Conservation (phyloP, 148 eudicot species). For the Selenicereus undatus region DNA sequence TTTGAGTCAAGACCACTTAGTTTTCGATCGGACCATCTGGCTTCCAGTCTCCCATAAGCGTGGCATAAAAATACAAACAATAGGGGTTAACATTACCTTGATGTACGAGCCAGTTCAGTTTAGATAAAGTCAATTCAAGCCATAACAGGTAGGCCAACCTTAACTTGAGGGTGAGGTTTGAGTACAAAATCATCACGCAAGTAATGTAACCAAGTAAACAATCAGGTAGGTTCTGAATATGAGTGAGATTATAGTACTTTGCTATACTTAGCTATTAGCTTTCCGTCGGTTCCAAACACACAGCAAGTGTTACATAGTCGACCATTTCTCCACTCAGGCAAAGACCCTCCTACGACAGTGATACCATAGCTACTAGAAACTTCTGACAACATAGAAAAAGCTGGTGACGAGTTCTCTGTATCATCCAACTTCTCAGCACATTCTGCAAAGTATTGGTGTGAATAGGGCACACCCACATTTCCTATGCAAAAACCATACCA, state of each 20-base stretch:
- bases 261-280: conserved; percentile 46
- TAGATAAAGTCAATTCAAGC: too few relatives aligned
- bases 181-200: too few relatives aligned
- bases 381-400: conserved; percentile 41
- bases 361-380: conserved; percentile 31
- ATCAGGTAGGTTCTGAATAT: neutral
- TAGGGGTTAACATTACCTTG: too few relatives aligned
- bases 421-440: conserved; percentile 36
- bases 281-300: conserved; percentile 52
- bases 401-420: conserved; percentile 29
- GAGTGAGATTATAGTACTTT: conserved; percentile 34
- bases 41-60: too few relatives aligned
- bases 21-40: too few relatives aligned
- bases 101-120: too few relatives aligned
- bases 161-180: too few relatives aligned
- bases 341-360: conserved; percentile 50
- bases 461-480: conserved; percentile 7
- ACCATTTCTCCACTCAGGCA: conserved; percentile 39
- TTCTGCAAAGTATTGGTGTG: conserved; percentile 22
- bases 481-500: neutral
- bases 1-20: too few relatives aligned
- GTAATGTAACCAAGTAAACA: too few relatives aligned
- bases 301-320: conserved; percentile 53
- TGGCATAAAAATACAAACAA: too few relatives aligned
- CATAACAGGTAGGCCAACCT: too few relatives aligned